phyloP scores from a whole-genome alignment of 352 stramenopile genomes.

The Peronosclerospora sorghi region DNA sequence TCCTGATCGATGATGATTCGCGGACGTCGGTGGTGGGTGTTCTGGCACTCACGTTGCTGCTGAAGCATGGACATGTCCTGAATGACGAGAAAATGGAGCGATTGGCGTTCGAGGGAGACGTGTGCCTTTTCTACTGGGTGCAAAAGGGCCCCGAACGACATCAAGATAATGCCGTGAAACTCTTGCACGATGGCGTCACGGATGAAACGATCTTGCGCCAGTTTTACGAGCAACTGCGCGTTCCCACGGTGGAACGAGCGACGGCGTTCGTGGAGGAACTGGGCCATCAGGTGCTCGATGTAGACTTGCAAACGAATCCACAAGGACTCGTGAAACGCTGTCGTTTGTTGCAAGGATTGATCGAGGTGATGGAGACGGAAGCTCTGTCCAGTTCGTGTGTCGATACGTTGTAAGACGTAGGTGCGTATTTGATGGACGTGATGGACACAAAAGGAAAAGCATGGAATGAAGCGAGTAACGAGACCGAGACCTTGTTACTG shows the following conservation, averaged over 20 bases:
- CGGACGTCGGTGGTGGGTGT: slow-evolving; percentile 66
- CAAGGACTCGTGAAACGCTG: slow-evolving; percentile 58
- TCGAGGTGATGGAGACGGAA: slow-evolving; percentile 31
- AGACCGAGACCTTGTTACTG: too few relatives aligned
- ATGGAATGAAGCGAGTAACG: slow-evolving; percentile 11
- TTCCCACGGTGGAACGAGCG: slow-evolving; percentile 33
- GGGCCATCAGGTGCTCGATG: slow-evolving; percentile 61
- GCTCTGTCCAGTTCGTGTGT: slow-evolving; percentile 37
- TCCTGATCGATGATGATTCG: slow-evolving; percentile 60
- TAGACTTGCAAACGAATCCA: slow-evolving; percentile 40
- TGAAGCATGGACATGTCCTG: slow-evolving; percentile 48
- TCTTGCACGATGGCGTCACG: slow-evolving; percentile 61
- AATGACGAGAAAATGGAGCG: slow-evolving; percentile 55
- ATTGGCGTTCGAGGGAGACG: slow-evolving; percentile 54
- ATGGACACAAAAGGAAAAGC: slow-evolving; percentile 11
- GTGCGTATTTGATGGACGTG: slow-evolving; percentile 35
- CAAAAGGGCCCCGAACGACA: too few relatives aligned
- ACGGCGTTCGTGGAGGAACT: slow-evolving; percentile 51
- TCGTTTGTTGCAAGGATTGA: slow-evolving; percentile 38
- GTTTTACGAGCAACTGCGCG: slow-evolving; percentile 59
- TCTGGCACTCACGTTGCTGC: slow-evolving; percentile 48
- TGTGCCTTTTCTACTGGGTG: slow-evolving; percentile 75
- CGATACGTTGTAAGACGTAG: slow-evolving; percentile 51
- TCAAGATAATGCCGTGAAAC: slow-evolving; percentile 69
- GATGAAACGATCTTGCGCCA: slow-evolving; percentile 28